phyloP scores from a whole-genome alignment of 768 basidiomycete genomes.

The Tylopilus vinaceipallidus region DNA sequence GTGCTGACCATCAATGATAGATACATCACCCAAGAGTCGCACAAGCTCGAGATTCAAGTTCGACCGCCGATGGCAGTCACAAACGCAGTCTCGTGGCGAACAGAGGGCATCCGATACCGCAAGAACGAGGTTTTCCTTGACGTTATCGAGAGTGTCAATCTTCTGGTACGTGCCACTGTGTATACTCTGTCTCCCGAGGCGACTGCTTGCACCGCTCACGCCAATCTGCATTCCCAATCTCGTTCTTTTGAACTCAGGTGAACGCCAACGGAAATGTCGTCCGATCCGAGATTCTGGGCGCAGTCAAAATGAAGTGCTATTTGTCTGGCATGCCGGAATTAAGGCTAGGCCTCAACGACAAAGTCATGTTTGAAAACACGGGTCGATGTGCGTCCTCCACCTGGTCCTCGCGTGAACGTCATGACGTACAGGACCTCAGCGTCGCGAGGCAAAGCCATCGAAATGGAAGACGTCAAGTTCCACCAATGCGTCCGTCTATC shows the following conservation, averaged over 20 bases:
- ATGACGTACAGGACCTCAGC: neutral
- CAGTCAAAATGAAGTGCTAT: slow-evolving; percentile 99
- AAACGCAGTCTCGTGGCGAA: slow-evolving; percentile 97
- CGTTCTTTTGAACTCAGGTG: slow-evolving; percentile 53
- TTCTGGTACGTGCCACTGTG: slow-evolving; percentile 88
- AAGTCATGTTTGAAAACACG: slow-evolving; percentile 99
- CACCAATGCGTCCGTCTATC: slow-evolving; percentile 98
- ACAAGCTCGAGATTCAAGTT: slow-evolving; percentile 92
- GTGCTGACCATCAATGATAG: slow-evolving; percentile 34
- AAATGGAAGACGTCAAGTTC: slow-evolving; percentile 99
- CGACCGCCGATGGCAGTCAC: slow-evolving; percentile 96
- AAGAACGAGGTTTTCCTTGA: slow-evolving; percentile 99
- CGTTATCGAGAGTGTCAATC: slow-evolving; percentile 95
- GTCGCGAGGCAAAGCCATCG: slow-evolving; percentile 91
- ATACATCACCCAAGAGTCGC: slow-evolving; percentile 98
- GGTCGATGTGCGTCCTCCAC: slow-evolving; percentile 71
- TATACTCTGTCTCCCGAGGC: slow-evolving; percentile 12
- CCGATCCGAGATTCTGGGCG: slow-evolving; percentile 96
- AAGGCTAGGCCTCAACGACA: slow-evolving; percentile 93
- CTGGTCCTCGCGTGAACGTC: neutral
- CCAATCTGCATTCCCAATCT: neutral
- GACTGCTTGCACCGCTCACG: neutral
- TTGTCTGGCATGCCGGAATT: slow-evolving; percentile 99
- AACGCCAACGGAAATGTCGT: slow-evolving; percentile 97
- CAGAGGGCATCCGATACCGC: slow-evolving; percentile 93